phyloP scores from a whole-genome alignment of 2,329 filamentous ascomycete species.

The Beauveria sp. region DNA sequence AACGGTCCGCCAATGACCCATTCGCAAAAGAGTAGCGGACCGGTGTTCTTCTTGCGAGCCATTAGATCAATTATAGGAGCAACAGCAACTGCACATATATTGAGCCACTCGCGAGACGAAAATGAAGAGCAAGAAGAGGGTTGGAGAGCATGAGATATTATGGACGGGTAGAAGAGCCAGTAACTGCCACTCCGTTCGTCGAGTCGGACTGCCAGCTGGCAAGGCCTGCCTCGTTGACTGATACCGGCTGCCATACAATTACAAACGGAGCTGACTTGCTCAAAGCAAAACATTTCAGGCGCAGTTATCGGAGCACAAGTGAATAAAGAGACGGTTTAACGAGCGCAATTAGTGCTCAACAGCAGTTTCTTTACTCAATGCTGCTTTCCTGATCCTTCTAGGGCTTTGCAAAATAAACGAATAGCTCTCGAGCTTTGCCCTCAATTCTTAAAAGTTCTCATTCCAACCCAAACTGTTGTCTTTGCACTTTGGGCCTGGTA shows the following conservation, averaged over 20 bases:
- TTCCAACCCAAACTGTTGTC: neutral
- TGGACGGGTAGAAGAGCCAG: neutral
- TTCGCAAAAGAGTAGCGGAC: slow-evolving; percentile 27
- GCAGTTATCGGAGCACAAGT: neutral
- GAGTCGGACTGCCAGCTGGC: neutral
- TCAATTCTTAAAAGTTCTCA: neutral
- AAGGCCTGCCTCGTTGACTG: neutral
- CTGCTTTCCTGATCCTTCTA: neutral
- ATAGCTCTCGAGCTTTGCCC: neutral
- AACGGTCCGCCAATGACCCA: slow-evolving; percentile 34
- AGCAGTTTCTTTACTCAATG: neutral
- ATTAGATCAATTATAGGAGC: neutral
- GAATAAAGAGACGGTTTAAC: neutral
- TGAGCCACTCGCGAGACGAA: too few species aligned
- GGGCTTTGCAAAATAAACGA: neutral
- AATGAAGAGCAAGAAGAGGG: too few species aligned
- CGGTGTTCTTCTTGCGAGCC: slow-evolving; percentile 1
- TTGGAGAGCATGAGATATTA: too few species aligned
- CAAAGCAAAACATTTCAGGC: neutral
- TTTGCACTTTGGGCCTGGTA: neutral
- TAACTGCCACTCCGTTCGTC: neutral
- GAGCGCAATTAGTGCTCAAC: neutral
- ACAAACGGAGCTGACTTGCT: neutral
- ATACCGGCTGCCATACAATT: neutral
- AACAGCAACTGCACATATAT: neutral